Evolutionary conservation across 108 stramenopile species (phyloP), one percentile per base, ranked within the genome.

Genomic region (Nitzschia inconspicua): DNA sequence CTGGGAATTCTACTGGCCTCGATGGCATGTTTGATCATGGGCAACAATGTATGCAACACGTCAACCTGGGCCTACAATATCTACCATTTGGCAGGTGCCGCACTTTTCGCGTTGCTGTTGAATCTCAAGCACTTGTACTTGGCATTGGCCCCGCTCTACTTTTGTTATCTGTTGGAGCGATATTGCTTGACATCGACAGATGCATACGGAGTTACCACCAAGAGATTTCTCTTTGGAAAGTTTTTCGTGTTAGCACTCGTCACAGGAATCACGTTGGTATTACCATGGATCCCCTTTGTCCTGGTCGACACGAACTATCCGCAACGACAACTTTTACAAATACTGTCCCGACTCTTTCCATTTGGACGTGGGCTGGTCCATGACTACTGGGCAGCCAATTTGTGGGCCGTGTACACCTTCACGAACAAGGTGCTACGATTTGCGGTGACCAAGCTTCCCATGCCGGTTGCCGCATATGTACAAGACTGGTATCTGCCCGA

Each of bases 351-450:
- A 30, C 83, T 98, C n/a, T 97, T 98, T 65, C 98, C 98, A 10
- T 98, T 96, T 65, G 87, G 73, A 3, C 75, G 98, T 57, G 98
- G 98, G 10, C 71, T 98, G 18, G 87, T 91, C 0, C 98, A 98
- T 72, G 94, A 95, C 31, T 98, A 98, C 60, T 98, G 98, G 98
- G 96, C 98, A 6, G 95, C 93, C 47, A 98, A 98, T 70, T 27
- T 89, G 16, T 98, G 96, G 96, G 95, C 98, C 11, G 53, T 98
- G 10, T 98, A 95, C 61, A 65, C 57, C 11, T 74, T 83, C 28
- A 28, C 37, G 6, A 76, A 89, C 51, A 72, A 80, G 41, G 71
- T 86, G 10, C 44, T 72, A 11, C 53, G 66, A 24, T 77, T 77
- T 47, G 35, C 47, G 39, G 24, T 43, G 20, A 39, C 58, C 9